Percentiles rank a stretch among this genome's conserved stretches.
These are phyloP conservation scores for Zalaria sp. DNA, from an alignment of 2,329 filamentous ascomycete genomes.

Conservation along the genomic window DNA sequence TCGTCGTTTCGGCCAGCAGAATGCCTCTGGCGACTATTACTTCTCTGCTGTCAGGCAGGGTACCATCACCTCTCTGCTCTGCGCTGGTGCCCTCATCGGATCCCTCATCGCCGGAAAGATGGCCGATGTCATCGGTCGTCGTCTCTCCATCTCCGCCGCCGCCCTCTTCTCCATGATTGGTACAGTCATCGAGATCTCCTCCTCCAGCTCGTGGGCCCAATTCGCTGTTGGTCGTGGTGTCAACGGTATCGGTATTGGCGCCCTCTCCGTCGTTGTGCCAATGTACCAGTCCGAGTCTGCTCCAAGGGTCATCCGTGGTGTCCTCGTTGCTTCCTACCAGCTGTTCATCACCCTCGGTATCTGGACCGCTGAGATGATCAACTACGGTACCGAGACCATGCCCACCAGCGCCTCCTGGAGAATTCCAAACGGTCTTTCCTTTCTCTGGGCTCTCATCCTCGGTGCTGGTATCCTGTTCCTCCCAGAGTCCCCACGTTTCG, in stretches of 20 bases:
- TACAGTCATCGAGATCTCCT: conserved; percentile 29
- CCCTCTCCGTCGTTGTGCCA: conserved; percentile 43
- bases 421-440: conserved; percentile 17
- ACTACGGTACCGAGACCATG: conserved; percentile 14
- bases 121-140: conserved; percentile 37
- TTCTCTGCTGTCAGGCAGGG: conserved; percentile 21
- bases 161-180: conserved; percentile 29
- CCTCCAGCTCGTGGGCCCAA: conserved; percentile 28
- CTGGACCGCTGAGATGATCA: conserved; percentile 18
- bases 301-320: conserved; percentile 48
- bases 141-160: conserved; percentile 32
- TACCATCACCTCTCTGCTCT: conserved; percentile 29
- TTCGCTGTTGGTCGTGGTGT: conserved; percentile 33
- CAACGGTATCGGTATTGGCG: conserved; percentile 28
- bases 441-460: conserved; percentile 18
- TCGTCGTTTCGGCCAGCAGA: conserved; percentile 38
- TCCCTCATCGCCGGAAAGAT: conserved; percentile 30
- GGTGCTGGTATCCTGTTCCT: conserved; percentile 18
- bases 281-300: conserved; percentile 54
- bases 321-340: conserved; percentile 40
- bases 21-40: conserved; percentile 23
- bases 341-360: conserved; percentile 32
- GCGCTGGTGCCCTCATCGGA: conserved; percentile 27
- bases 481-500: conserved; percentile 17
- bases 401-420: conserved; percentile 13